These are phyloP conservation scores for Thermothielavioides terrestris DNA, from an alignment of 495 filamentous ascomycete genomes.

Conservation along the genomic window DNA sequence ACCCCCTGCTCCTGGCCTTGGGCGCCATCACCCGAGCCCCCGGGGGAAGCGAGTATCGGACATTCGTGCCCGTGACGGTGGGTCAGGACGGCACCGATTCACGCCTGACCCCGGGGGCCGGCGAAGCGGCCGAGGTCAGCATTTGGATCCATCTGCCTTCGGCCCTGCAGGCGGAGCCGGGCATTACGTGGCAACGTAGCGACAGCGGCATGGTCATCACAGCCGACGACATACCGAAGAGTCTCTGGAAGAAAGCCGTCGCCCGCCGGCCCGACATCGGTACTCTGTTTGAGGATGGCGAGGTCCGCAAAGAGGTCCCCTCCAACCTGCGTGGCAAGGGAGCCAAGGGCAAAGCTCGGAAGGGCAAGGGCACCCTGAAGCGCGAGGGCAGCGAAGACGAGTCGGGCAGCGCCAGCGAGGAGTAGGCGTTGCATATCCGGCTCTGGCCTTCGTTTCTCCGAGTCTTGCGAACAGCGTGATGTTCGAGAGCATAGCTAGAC, in stretches of 20 bases:
- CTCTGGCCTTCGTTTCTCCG: too few relatives aligned
- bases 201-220: constrained; percentile 25
- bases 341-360: constrained; percentile 30
- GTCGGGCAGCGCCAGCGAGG: constrained; percentile 20
- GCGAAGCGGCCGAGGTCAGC: constrained; percentile 23
- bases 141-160: constrained; percentile 30
- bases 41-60: constrained; percentile 19
- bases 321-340: constrained; percentile 36
- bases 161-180: constrained; percentile 20
- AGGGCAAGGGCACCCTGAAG: constrained; percentile 28
- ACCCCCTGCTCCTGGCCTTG: constrained; percentile 25
- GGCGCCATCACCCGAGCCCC: constrained; percentile 27
- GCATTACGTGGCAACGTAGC: constrained; percentile 24
- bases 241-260: constrained; percentile 29
- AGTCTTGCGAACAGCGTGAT: too few relatives aligned
- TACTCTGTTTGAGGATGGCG: constrained; percentile 27
- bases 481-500: too few relatives aligned
- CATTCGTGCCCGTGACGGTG: constrained; percentile 21
- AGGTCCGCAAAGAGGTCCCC: constrained; percentile 37
- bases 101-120: neutral
- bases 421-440: neutral
- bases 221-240: constrained; percentile 24
- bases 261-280: constrained; percentile 29
- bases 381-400: constrained; percentile 21
- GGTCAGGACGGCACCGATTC: constrained; percentile 9